phyloP scores from a whole-genome alignment of 1,139 yeast species.

The Saccharomyces hybrid region DNA sequence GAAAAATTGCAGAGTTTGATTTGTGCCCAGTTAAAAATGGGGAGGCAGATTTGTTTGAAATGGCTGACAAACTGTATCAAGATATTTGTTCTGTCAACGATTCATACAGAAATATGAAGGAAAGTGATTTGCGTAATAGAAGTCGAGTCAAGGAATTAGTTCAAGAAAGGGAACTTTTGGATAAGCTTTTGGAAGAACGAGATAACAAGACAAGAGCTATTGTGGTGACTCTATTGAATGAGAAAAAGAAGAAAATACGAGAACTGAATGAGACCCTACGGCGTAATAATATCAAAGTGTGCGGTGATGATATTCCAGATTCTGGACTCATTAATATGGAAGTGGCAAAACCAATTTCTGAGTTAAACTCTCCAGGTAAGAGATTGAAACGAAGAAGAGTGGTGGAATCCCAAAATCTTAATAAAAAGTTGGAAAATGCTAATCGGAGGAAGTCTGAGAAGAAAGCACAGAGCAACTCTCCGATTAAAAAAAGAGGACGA shows the following conservation, averaged over 20 bases:
- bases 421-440: background rate
- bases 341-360: conserved; percentile 15
- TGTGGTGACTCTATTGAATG: conserved; percentile 21
- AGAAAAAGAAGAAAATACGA: conserved; percentile 23
- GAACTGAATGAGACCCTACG: conserved; percentile 10
- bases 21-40: conserved; percentile 7
- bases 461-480: background rate
- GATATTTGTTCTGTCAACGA: conserved; percentile 13
- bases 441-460: background rate
- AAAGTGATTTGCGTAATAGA: background rate
- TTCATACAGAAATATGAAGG: conserved; percentile 1
- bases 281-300: conserved; percentile 1
- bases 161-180: conserved; percentile 11
- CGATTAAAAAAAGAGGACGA: conserved; percentile 4
- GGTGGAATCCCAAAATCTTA: background rate
- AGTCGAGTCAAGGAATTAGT: conserved; percentile 6
- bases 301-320: conserved; percentile 12
- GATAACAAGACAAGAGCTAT: conserved; percentile 19
- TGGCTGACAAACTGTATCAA: conserved; percentile 15
- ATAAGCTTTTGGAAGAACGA: conserved; percentile 13
- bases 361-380: conserved; percentile 26
- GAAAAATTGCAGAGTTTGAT: conserved; percentile 18
- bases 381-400: conserved; percentile 8
- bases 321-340: conserved; percentile 16
- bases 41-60: conserved; percentile 23